Conservation (phyloP, 2,329 filamentous ascomycete genomes). For the Hymenoscyphus repandus region DNA sequence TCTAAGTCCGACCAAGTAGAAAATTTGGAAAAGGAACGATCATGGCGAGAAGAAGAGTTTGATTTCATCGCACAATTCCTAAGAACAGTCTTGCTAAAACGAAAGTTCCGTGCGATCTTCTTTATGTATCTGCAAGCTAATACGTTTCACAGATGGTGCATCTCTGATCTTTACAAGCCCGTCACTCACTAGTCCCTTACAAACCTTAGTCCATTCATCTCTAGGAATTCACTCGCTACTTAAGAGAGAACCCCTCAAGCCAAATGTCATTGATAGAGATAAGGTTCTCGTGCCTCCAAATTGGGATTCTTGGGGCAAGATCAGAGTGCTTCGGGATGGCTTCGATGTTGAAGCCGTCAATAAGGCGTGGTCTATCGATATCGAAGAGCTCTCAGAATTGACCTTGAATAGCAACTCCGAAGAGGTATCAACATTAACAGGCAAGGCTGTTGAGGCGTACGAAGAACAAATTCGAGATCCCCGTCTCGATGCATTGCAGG, state of each 20-base stretch:
- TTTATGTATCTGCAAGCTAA: slow-evolving; percentile 7
- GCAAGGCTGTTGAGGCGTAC: slow-evolving; percentile 66
- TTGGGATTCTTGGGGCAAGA: slow-evolving; percentile 99
- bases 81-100: slow-evolving; percentile 80
- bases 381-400: slow-evolving; percentile 49
- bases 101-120: slow-evolving; percentile 43
- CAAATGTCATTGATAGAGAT: slow-evolving; percentile 89
- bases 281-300: slow-evolving; percentile 93
- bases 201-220: slow-evolving; percentile 76
- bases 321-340: slow-evolving; percentile 81
- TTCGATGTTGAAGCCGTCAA: slow-evolving; percentile 89
- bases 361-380: slow-evolving; percentile 79
- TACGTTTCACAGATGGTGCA: slow-evolving; percentile 57
- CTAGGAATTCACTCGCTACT: slow-evolving; percentile 80
- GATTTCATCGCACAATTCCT: slow-evolving; percentile 93
- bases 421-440: slow-evolving; percentile 14
- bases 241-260: slow-evolving; percentile 72
- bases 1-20: slow-evolving; percentile 48
- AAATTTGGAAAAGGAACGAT: slow-evolving; percentile 77
- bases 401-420: slow-evolving; percentile 15
- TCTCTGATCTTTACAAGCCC: slow-evolving; percentile 82
- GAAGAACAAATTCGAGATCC: slow-evolving; percentile 77
- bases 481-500: slow-evolving; percentile 55
- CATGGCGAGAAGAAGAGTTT: slow-evolving; percentile 95
- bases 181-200: slow-evolving; percentile 69